Conservation (phyloP, 2,329 filamentous ascomycete genomes). For the Alternaria angustiovoidea region DNA sequence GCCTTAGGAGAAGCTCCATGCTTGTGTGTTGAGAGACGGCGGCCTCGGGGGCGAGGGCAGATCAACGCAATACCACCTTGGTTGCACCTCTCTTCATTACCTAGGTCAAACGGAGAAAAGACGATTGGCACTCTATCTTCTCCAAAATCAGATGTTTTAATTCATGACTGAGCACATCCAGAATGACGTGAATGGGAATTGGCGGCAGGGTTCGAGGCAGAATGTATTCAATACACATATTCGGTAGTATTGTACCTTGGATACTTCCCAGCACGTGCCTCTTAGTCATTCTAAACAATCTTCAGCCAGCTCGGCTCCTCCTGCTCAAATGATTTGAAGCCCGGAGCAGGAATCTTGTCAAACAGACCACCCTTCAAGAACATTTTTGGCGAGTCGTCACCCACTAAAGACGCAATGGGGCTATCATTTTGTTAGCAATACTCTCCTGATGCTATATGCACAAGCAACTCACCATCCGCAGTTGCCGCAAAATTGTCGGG, state of each 20-base stretch:
- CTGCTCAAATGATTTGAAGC: conserved; percentile 26
- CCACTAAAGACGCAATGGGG: conserved; percentile 29
- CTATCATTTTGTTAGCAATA: conserved; percentile 21
- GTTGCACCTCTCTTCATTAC: background rate
- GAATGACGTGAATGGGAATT: background rate
- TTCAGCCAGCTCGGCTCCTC: conserved; percentile 36
- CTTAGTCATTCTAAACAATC: conserved; percentile 5
- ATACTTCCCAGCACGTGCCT: background rate
- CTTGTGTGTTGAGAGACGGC: background rate
- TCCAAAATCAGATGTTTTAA: background rate
- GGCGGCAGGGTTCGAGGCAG: background rate
- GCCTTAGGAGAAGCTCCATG: background rate
- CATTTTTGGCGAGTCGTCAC: conserved; percentile 25
- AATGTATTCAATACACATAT: background rate
- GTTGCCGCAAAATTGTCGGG: conserved; percentile 39
- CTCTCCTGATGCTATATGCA: background rate
- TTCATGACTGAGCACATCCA: background rate
- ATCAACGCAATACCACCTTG: background rate
- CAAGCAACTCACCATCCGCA: conserved; percentile 36
- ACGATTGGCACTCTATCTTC: background rate
- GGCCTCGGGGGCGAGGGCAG: background rate
- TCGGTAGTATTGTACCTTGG: background rate
- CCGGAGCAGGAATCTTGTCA: conserved; percentile 27
- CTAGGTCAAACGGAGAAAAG: background rate
- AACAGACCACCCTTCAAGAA: conserved; percentile 41